Conservation (phyloP, 768 basidiomycete genomes). For the Mycena sanguinolenta region DNA sequence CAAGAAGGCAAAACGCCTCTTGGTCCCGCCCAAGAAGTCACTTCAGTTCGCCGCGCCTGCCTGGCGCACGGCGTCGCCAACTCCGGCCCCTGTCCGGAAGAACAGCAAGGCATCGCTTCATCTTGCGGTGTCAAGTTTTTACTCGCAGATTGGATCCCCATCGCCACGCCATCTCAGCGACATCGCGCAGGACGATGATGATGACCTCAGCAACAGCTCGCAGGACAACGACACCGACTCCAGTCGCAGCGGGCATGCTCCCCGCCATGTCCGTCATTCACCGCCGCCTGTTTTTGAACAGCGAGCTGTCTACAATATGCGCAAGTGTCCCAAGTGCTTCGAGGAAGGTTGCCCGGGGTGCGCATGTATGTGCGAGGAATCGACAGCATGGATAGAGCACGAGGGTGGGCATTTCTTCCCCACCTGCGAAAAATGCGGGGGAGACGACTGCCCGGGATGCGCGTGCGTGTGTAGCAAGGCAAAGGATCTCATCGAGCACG, state of each 20-base stretch:
- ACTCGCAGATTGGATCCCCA: no score
- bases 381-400: not conserved
- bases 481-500: not conserved
- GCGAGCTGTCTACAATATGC: no score
- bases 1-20: no score
- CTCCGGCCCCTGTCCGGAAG: no score
- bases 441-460: constrained; percentile 5
- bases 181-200: not conserved
- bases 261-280: not conserved
- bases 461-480: not conserved
- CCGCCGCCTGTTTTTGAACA: not conserved
- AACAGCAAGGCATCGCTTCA: no score
- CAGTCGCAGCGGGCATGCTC: not conserved
- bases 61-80: no score
- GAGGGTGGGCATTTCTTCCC: constrained; percentile 11
- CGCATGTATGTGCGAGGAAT: constrained; percentile 5
- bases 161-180: not conserved
- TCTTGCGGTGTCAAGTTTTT: no score
- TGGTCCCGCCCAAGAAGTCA: no score
- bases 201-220: no score
- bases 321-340: not conserved
- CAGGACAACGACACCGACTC: not conserved
- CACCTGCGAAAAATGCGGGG: not conserved
- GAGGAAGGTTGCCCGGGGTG: not conserved
- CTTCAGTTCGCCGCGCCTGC: no score